Percentiles rank a stretch among this genome's conserved stretches.
Conservation (phyloP, 2,329 filamentous ascomycete species). For the Curvularia lunata region DNA sequence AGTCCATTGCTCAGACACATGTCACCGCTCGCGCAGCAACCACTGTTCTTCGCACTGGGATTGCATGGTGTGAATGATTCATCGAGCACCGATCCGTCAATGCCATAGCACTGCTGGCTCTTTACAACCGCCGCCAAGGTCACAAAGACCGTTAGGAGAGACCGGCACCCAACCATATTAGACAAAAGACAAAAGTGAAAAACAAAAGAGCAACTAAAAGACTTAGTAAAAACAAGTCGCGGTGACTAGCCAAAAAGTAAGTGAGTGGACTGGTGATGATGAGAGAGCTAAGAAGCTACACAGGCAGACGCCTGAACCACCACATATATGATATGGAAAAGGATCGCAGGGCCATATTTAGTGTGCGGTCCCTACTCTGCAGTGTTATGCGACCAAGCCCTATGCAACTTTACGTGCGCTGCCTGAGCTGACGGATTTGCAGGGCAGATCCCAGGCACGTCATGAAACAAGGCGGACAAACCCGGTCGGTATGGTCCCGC, state of each 20-base stretch:
- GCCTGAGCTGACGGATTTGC: slow-evolving; percentile 17
- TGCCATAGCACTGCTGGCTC: slow-evolving; percentile 39
- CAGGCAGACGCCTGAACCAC: slow-evolving; percentile 14
- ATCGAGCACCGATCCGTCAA: slow-evolving; percentile 40
- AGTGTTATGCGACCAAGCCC: slow-evolving; percentile 33
- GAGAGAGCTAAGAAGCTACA: slow-evolving; percentile 6
- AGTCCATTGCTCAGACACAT: slow-evolving; percentile 44
- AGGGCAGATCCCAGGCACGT: slow-evolving; percentile 29
- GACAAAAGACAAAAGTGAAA: slow-evolving; percentile 14
- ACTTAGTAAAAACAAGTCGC: slow-evolving; percentile 5
- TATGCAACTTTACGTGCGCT: slow-evolving; percentile 30
- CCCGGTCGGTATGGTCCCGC: slow-evolving; percentile 25
- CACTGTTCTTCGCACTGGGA: slow-evolving; percentile 37
- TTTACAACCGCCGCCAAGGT: slow-evolving; percentile 21
- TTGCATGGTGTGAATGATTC: slow-evolving; percentile 41
- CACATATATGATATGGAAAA: slow-evolving; percentile 18
- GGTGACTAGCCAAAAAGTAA: slow-evolving; percentile 4
- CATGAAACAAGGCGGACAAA: slow-evolving; percentile 38
- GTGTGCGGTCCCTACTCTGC: slow-evolving; percentile 22
- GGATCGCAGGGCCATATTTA: slow-evolving; percentile 23
- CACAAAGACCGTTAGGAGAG: slow-evolving; percentile 23
- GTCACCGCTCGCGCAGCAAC: slow-evolving; percentile 45
- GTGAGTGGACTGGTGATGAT: slow-evolving; percentile 5
- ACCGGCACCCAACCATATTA: slow-evolving; percentile 27
- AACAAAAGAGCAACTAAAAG: slow-evolving; percentile 8